phyloP scores from a whole-genome alignment of 164 flowering plant genomes.

The Amborella trichopoda region DNA sequence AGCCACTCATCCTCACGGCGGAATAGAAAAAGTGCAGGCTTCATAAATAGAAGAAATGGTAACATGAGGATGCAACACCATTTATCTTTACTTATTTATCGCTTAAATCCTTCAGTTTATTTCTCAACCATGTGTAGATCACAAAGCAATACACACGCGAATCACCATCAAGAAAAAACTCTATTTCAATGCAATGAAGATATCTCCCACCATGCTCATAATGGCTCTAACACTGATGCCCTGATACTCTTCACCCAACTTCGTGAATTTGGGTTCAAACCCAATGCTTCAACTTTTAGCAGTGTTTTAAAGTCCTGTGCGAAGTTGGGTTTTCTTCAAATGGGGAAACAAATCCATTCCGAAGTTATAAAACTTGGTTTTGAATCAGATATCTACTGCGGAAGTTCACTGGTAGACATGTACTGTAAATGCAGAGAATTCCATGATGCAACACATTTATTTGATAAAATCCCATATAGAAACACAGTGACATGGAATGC shows the following conservation, averaged over 20 bases:
- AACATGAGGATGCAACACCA: too few relatives aligned
- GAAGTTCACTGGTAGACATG: conserved; percentile 27
- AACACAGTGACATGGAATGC: conserved; percentile 36
- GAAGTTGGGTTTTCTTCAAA: conserved; percentile 5
- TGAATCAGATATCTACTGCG: conserved; percentile 16
- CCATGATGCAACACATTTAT: conserved; percentile 15
- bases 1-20: too few relatives aligned
- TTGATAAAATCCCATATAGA: conserved; percentile 29
- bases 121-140: too few relatives aligned
- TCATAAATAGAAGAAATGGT: too few relatives aligned
- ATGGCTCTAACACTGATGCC: neutral
- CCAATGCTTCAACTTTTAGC: conserved; percentile 11
- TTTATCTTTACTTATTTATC: too few relatives aligned
- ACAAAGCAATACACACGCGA: too few relatives aligned
- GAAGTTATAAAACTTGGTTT: conserved; percentile 24
- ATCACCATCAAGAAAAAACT: too few relatives aligned
- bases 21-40: too few relatives aligned
- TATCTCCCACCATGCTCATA: neutral
- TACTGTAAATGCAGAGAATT: conserved; percentile 22
- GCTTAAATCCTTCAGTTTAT: too few relatives aligned
- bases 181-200: neutral
- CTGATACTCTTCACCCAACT: neutral
- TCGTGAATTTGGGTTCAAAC: neutral
- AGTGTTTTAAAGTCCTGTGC: conserved; percentile 24
- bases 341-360: conserved; percentile 26